These are phyloP conservation scores for Chlorella sp. DNA, from an alignment of 139 green algal genomes.

Conservation along the genomic window DNA sequence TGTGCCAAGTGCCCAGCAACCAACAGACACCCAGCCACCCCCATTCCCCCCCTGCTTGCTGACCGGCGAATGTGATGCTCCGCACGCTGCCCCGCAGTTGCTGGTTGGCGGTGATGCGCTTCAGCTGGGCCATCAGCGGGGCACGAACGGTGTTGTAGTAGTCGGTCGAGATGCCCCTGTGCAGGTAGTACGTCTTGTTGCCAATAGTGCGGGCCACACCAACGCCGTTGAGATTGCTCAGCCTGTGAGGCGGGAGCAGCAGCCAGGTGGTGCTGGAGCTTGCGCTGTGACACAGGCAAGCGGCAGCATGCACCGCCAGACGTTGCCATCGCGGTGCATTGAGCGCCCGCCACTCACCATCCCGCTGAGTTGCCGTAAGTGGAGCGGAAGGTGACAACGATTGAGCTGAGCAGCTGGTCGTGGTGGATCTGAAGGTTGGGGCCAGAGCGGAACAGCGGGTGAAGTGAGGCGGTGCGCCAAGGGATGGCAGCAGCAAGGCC, in stretches of 20 bases:
- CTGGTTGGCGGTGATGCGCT: neutral
- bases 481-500: too few relatives aligned
- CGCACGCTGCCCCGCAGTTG: too few relatives aligned
- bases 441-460: too few relatives aligned
- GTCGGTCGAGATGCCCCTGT: neutral
- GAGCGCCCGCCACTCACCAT: too few relatives aligned
- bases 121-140: neutral
- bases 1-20: too few relatives aligned
- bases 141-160: neutral
- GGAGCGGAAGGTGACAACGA: conserved; percentile 6
- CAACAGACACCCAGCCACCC: too few relatives aligned
- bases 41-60: neutral
- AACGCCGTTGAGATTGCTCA: neutral
- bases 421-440: conserved; percentile 3
- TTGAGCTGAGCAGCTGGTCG: neutral
- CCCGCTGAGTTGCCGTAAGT: neutral
- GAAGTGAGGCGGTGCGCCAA: too few relatives aligned
- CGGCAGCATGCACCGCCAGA: neutral
- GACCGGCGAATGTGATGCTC: neutral
- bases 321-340: too few relatives aligned
- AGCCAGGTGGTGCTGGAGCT: too few relatives aligned
- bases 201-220: too few relatives aligned
- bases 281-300: neutral
- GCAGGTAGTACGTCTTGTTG: too few relatives aligned
- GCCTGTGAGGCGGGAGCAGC: neutral